phyloP scores from a whole-genome alignment of 2,329 filamentous ascomycete species.

The Seiridium cupressi region DNA sequence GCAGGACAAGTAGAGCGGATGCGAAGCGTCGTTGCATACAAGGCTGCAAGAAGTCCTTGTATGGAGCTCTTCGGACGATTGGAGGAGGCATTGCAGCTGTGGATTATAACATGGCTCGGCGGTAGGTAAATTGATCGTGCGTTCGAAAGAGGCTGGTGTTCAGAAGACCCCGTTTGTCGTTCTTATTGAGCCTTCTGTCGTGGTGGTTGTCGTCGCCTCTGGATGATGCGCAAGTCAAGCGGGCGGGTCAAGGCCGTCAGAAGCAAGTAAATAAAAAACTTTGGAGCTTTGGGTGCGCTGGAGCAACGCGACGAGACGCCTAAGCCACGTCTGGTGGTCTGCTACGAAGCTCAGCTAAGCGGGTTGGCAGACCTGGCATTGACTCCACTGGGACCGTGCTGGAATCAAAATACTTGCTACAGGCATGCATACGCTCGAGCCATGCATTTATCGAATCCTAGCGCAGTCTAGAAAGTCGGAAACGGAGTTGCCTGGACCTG shows the following conservation, averaged over 20 bases:
- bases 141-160: too few species aligned
- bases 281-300: conserved; percentile 3
- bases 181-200: not conserved
- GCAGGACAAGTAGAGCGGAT: conserved; percentile 67
- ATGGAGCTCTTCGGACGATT: conserved; percentile 58
- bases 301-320: conserved; percentile 6
- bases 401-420: not conserved
- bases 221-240: too few species aligned
- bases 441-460: not conserved
- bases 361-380: not conserved
- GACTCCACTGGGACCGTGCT: not conserved
- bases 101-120: conserved; percentile 16
- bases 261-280: conserved; percentile 1
- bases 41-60: conserved; percentile 89
- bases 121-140: not conserved
- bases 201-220: not conserved
- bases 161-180: not conserved
- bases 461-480: too few species aligned
- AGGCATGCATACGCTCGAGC: not conserved
- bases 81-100: conserved; percentile 49
- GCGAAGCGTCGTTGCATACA: conserved; percentile 85
- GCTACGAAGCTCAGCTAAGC: not conserved
- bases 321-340: not conserved
- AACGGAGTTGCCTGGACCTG: not conserved
- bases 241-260: too few species aligned